phyloP scores from a whole-genome alignment of 768 basidiomycete genomes.

The Agaricus blazei region DNA sequence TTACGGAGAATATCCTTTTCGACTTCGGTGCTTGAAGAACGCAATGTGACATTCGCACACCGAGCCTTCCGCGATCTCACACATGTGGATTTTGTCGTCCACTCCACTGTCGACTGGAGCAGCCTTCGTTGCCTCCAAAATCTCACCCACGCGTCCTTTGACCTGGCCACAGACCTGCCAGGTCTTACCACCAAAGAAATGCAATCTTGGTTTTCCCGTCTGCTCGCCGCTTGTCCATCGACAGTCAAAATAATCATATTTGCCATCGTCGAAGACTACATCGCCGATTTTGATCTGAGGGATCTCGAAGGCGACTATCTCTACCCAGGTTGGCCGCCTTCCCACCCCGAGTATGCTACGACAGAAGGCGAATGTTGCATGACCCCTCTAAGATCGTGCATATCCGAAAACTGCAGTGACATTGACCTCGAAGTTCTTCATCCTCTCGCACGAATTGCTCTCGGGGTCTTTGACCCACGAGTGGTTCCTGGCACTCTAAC shows the following conservation, averaged over 20 bases:
- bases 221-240: neutral
- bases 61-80: slow-evolving; percentile 8
- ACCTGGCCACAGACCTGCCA: slow-evolving; percentile 3
- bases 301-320: slow-evolving; percentile 5
- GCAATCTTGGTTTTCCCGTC: neutral
- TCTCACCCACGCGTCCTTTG: slow-evolving; percentile 5
- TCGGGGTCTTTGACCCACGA: slow-evolving; percentile 6
- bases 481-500: slow-evolving; percentile 1
- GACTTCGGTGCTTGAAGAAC: neutral
- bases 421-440: slow-evolving; percentile 4
- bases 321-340: slow-evolving; percentile 5
- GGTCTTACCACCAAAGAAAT: neutral
- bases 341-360: neutral
- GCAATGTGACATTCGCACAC: slow-evolving; percentile 1
- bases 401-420: neutral
- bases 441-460: slow-evolving; percentile 2
- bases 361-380: neutral
- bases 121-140: neutral
- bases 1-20: slow-evolving; percentile 8
- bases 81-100: slow-evolving; percentile 2
- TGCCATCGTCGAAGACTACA: neutral
- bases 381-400: neutral
- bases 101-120: neutral
- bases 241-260: slow-evolving; percentile 2
- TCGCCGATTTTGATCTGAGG: slow-evolving; percentile 4